Evolutionary conservation across 2,329 filamentous ascomycete species (phyloP).

Genomic region (Chaetomiaceae sp.): DNA sequence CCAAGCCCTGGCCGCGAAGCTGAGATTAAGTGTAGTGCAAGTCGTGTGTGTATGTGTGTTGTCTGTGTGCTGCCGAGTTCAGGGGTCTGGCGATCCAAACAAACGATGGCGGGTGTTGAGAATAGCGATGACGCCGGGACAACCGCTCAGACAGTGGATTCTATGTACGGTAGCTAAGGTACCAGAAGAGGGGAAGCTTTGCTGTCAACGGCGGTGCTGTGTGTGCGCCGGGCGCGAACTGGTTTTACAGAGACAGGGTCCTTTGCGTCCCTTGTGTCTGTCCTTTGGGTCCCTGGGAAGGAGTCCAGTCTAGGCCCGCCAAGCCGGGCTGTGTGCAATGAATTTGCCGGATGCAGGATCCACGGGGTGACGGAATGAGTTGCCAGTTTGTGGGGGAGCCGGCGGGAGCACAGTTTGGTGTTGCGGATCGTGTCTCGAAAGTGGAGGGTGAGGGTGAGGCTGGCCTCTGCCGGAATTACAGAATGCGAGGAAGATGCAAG

Average conservation of each 20-base stretch:
- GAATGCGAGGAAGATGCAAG: slow-evolving; percentile 1
- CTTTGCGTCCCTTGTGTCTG: too few relatives aligned
- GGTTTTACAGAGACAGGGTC: slow-evolving; percentile 19
- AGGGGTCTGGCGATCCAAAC: not conserved
- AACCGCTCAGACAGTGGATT: slow-evolving; percentile 13
- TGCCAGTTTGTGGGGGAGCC: slow-evolving; percentile 26
- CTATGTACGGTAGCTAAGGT: too few relatives aligned
- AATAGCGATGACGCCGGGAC: slow-evolving; percentile 5
- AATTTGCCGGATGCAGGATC: not conserved
- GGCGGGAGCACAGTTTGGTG: slow-evolving; percentile 20
- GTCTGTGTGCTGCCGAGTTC: not conserved
- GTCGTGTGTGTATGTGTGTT: not conserved
- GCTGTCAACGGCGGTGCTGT: too few relatives aligned
- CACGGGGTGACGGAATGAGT: slow-evolving; percentile 18
- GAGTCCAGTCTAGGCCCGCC: slow-evolving; percentile 18
- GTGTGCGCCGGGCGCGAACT: slow-evolving; percentile 15
- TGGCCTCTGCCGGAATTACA: slow-evolving; percentile 9
- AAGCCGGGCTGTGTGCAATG: slow-evolving; percentile 19
- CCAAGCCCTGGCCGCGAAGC: too few relatives aligned
- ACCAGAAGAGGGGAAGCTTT: slow-evolving; percentile 6
- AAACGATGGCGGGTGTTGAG: not conserved
- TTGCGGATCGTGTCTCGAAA: slow-evolving; percentile 39
- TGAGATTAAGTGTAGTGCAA: too few relatives aligned
- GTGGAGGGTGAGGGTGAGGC: slow-evolving; percentile 24
- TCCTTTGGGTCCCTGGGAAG: slow-evolving; percentile 4